phyloP scores from a whole-genome alignment of 192 early-diverging fungal species.

The Entomortierella lignicola region DNA sequence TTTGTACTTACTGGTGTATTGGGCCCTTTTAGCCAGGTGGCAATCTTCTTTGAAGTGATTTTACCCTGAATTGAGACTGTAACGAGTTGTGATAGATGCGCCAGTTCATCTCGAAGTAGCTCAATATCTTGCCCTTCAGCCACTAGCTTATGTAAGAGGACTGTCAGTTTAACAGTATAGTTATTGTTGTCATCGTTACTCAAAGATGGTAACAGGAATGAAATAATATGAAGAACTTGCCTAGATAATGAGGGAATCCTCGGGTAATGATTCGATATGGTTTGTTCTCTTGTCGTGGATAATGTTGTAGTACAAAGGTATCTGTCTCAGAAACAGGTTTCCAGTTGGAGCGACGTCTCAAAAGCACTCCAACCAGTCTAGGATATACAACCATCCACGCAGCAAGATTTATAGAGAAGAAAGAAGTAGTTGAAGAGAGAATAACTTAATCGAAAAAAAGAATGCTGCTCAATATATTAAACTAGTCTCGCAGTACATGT shows the following conservation, averaged over 20 bases:
- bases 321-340: constrained; percentile 28
- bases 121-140: constrained; percentile 40
- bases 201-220: neutral
- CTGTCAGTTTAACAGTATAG: neutral
- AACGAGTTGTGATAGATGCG: constrained; percentile 10
- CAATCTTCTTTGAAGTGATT: constrained; percentile 48
- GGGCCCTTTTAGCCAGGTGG: constrained; percentile 31
- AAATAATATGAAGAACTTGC: constrained; percentile 2
- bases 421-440: too few relatives aligned
- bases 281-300: constrained; percentile 20
- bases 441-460: too few relatives aligned
- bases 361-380: constrained; percentile 32
- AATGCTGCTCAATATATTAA: too few relatives aligned
- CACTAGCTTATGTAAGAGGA: constrained; percentile 9
- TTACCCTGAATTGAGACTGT: constrained; percentile 31
- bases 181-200: neutral
- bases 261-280: constrained; percentile 46
- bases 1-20: constrained; percentile 10
- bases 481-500: too few relatives aligned
- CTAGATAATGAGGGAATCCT: constrained; percentile 46
- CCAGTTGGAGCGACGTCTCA: constrained; percentile 41
- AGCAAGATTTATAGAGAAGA: too few relatives aligned
- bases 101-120: constrained; percentile 24
- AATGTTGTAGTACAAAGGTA: constrained; percentile 39
- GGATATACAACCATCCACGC: constrained; percentile 40